A percentile compares a stretch with the other conserved stretches of the same genome.
Evolutionary conservation across 2,329 filamentous ascomycete genomes (phyloP).

Genomic region (Curvularia eragrostidis): DNA sequence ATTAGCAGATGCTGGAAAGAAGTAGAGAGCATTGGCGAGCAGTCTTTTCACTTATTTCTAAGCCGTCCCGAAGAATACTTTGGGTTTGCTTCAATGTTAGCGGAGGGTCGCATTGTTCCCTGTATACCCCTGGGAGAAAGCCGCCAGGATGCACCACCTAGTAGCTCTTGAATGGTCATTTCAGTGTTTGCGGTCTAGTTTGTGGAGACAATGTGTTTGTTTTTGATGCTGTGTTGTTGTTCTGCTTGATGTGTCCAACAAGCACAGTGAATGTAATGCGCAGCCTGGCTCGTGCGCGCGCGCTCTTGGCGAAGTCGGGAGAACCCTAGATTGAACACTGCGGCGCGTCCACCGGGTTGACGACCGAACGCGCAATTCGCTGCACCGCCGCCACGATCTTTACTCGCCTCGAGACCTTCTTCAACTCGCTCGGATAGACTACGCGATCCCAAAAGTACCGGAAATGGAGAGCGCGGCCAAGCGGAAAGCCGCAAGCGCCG

Average conservation of each 20-base stretch:
- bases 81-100: conserved; percentile 34
- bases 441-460: conserved; percentile 40
- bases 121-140: conserved; percentile 40
- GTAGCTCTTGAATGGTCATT: conserved; percentile 19
- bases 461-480: conserved; percentile 58
- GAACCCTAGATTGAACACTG: conserved; percentile 22
- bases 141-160: conserved; percentile 27
- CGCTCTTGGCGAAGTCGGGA: conserved; percentile 18
- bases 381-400: conserved; percentile 41
- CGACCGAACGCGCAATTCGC: conserved; percentile 39
- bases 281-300: conserved; percentile 12
- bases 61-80: conserved; percentile 20
- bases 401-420: conserved; percentile 19
- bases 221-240: background rate
- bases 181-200: conserved; percentile 1
- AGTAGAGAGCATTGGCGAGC: conserved; percentile 19
- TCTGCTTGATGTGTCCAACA: conserved; percentile 3
- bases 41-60: conserved; percentile 11
- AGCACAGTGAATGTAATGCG: background rate
- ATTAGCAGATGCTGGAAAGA: conserved; percentile 32
- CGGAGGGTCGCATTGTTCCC: conserved; percentile 28
- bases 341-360: conserved; percentile 33
- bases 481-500: conserved; percentile 61
- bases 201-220: background rate
- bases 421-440: conserved; percentile 28